Percentiles rank a stretch among this genome's conserved stretches.
Evolutionary conservation across 176 grass and related monocot species (phyloP).

Genomic region (Stipa capillata): DNA sequence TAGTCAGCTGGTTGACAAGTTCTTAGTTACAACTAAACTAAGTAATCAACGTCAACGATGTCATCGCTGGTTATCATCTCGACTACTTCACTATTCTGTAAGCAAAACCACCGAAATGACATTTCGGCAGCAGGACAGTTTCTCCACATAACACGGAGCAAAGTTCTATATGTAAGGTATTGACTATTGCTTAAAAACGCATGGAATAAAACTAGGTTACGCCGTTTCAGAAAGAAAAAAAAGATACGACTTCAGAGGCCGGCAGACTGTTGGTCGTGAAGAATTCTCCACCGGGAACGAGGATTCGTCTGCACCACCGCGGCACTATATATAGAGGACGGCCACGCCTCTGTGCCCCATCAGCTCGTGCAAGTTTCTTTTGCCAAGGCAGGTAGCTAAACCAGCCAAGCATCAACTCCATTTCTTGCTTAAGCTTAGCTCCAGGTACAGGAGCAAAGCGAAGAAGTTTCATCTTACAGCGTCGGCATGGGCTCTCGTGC

Average conservation of each 20-base stretch:
- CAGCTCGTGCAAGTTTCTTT: background rate
- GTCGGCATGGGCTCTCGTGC: background rate
- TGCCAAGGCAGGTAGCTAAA: background rate
- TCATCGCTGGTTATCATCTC: background rate
- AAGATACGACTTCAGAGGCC: background rate
- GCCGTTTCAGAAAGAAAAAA: background rate
- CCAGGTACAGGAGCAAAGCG: background rate
- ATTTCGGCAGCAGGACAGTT: background rate
- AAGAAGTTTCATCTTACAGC: background rate
- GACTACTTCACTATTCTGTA: background rate
- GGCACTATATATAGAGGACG: constrained; percentile 17
- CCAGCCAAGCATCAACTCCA: background rate
- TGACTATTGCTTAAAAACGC: background rate
- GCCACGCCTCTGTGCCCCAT: background rate
- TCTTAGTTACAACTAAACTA: background rate
- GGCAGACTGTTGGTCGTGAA: background rate
- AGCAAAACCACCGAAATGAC: background rate
- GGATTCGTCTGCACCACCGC: background rate
- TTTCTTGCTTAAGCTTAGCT: background rate
- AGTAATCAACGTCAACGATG: background rate
- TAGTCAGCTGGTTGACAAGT: constrained; percentile 5
- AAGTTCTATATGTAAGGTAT: background rate
- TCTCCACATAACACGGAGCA: background rate
- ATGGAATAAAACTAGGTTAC: background rate
- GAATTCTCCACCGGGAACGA: background rate